Percentiles rank a stretch among this genome's conserved stretches.
These are phyloP conservation scores for Chrysophaeum taylorii DNA, from an alignment of 352 stramenopile genomes.

Conservation along the genomic window DNA sequence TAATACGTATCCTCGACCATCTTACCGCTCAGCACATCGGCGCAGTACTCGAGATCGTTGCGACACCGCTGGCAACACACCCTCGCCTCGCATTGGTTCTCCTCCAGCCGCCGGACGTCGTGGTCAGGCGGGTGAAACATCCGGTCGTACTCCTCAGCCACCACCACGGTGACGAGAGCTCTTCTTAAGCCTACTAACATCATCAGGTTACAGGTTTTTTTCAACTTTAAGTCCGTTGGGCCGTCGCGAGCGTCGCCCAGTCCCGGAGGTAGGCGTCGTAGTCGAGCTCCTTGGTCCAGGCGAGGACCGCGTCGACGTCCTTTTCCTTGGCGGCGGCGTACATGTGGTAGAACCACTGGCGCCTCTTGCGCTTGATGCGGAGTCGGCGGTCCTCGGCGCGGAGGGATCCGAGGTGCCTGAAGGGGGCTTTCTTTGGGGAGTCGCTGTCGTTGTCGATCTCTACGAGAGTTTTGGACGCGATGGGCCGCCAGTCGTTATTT, in stretches of 20 bases:
- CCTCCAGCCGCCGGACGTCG: background rate
- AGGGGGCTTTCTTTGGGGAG: conserved; percentile 18
- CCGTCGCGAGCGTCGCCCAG: conserved; percentile 23
- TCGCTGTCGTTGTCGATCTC: conserved; percentile 19
- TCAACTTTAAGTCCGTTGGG: too few relatives aligned
- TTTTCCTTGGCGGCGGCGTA: conserved; percentile 2
- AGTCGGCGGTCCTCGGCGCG: conserved; percentile 27
- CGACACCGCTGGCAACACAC: conserved; percentile 16
- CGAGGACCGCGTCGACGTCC: conserved; percentile 24
- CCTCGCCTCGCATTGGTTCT: background rate
- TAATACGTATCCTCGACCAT: conserved; percentile 21
- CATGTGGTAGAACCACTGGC: conserved; percentile 26
- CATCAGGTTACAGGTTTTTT: too few relatives aligned
- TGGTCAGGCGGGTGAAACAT: background rate
- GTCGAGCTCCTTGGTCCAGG: conserved; percentile 24
- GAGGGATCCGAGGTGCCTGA: conserved; percentile 31
- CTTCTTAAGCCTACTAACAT: too few relatives aligned
- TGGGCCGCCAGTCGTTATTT: conserved; percentile 74
- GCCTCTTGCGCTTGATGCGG: conserved; percentile 22
- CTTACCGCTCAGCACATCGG: background rate
- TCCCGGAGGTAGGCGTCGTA: conserved; percentile 30
- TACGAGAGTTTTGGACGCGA: conserved; percentile 54
- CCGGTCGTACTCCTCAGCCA: too few relatives aligned
- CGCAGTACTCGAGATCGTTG: conserved; percentile 1
- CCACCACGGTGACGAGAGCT: too few relatives aligned